Percentiles rank a stretch among this genome's conserved stretches.
phyloP scores from a whole-genome alignment of 2,329 filamentous ascomycete genomes.

The Dactylellina cionopaga region DNA sequence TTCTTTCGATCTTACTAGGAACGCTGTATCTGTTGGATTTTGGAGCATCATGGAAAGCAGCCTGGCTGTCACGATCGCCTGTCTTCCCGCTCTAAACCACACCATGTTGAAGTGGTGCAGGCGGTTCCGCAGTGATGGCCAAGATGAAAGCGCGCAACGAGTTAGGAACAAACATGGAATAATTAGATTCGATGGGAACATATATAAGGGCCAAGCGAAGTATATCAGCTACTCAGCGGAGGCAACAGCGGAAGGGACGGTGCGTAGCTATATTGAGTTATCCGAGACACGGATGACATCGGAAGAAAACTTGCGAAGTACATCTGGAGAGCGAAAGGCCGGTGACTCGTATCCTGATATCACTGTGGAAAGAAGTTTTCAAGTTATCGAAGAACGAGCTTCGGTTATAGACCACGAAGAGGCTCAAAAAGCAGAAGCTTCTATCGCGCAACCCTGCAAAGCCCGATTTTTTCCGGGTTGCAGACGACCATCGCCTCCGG shows the following conservation, averaged over 20 bases:
- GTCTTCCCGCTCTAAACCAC: constrained; percentile 41
- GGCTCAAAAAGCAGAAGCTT: constrained; percentile 14
- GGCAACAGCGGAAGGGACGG: constrained; percentile 30
- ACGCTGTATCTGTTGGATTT: constrained; percentile 36
- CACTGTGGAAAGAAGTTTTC: constrained; percentile 49
- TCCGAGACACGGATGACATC: constrained; percentile 16
- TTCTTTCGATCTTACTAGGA: constrained; percentile 40
- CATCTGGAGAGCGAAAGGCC: constrained; percentile 2
- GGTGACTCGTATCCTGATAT: constrained; percentile 43
- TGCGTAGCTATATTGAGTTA: constrained; percentile 34
- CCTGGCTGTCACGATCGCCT: constrained; percentile 49
- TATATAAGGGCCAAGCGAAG: constrained; percentile 48
- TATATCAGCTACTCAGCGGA: constrained; percentile 48
- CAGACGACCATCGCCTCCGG: constrained; percentile 19
- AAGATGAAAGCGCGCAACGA: constrained; percentile 12
- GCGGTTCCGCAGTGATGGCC: background rate
- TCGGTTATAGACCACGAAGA: constrained; percentile 47
- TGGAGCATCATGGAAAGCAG: constrained; percentile 52
- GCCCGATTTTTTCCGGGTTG: constrained; percentile 30
- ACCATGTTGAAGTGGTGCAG: constrained; percentile 19
- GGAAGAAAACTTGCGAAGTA: constrained; percentile 26
- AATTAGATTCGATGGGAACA: constrained; percentile 38
- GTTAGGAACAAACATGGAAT: constrained; percentile 41
- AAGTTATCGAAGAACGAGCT: constrained; percentile 42
- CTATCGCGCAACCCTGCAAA: constrained; percentile 7